A percentile compares a stretch with the other conserved stretches of the same genome.
Conservation (phyloP, 129 eudicot genomes). For the Saussurea involucrata region DNA sequence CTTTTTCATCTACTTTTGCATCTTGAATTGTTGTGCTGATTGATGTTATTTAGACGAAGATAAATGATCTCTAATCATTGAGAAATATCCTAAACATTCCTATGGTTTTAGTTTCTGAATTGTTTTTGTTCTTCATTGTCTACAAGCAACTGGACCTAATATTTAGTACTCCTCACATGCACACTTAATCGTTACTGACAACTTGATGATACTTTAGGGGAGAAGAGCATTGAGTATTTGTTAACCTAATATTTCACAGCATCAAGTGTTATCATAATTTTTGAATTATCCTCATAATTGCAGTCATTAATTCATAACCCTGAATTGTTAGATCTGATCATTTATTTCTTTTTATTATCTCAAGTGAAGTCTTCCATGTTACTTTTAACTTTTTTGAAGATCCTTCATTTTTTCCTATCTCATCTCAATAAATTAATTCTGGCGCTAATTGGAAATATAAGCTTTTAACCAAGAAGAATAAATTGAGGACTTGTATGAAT, state of each 20-base stretch:
- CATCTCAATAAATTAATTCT: not conserved
- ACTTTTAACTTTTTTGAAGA: not conserved
- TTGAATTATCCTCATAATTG: too few species aligned
- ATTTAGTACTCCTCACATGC: not conserved
- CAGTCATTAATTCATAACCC: too few species aligned
- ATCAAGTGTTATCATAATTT: not conserved
- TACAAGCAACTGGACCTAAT: not conserved
- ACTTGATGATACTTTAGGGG: too few species aligned
- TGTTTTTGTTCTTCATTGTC: not conserved
- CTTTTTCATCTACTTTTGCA: not conserved
- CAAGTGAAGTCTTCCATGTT: too few species aligned
- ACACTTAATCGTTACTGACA: not conserved
- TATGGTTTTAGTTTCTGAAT: not conserved
- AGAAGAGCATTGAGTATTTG: too few species aligned
- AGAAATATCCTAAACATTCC: not conserved
- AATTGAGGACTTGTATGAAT: too few species aligned
- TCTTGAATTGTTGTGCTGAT: not conserved
- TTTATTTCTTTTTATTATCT: too few species aligned
- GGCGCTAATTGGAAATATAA: too few species aligned
- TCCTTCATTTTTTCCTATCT: not conserved
- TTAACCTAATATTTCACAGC: not conserved
- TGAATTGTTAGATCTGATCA: too few species aligned
- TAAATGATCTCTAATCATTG: not conserved
- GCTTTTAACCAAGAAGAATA: too few species aligned
- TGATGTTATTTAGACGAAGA: conserved; percentile 1